Evolutionary conservation across 352 stramenopile genomes (phyloP), one percentile per base, ranked within the genome.

Genomic region (Pythium plurisporium): DNA sequence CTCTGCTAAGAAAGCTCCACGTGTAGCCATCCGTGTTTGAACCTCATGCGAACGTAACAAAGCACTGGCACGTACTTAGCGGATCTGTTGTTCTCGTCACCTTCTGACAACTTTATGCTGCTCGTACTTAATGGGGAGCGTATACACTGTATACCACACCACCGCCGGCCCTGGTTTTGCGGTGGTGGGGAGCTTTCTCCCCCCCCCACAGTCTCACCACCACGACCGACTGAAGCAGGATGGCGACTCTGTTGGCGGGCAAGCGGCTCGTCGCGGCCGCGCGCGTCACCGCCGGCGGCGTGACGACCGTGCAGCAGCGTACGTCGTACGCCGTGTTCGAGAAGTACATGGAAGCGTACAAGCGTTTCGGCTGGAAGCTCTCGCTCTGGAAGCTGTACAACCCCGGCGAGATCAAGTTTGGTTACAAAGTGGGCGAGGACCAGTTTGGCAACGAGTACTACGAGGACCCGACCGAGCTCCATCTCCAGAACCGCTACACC

Each of bases 311-410:
- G 46, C 81, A 93, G 63, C 72, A 70, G 56, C 85, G 85, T 38
- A 80, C 80, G 19, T 79, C 93, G 69, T 90, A 79, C 63, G 86
- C 79, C 12, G 61, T 95, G 11, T 76, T 77, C 27, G 74, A 93
- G 60, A 95, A 95, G 66, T 95, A 95, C 66, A 55, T 72, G 41
- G 82, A 93, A 62, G 76, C 85, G 33, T 70, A 83, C 69, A 86
- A 89, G 67, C 82, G 83, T 47, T 95, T 79, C 69, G 85, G 85
- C 45, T 85, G 69, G 65, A 88, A 92, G 77, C 68, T 74, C 9
- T 79, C 76, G 46, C 72, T 95, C 36, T 95, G 85, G 85, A 91
- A 92, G 64, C 76, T 95, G n/a, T 95, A 91, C 69, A 91, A 91
- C 67, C 77, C 81, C 2, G 81, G 81, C 14, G 85, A 95, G 59